These are phyloP conservation scores for Kregervanrija pseudodelftensis DNA, from an alignment of 805 yeast species.

Conservation along the genomic window DNA sequence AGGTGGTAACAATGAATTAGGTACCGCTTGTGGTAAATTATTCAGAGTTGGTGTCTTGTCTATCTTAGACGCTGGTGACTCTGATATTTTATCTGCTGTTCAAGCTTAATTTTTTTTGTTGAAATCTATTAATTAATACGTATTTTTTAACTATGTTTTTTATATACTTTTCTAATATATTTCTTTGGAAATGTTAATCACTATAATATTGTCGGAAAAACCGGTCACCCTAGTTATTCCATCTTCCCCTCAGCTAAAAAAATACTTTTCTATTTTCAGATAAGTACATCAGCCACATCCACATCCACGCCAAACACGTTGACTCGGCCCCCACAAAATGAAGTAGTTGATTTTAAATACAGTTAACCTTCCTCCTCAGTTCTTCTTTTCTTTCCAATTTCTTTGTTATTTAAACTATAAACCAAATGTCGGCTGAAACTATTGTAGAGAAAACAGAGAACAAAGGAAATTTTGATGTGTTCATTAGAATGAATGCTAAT, in stretches of 20 bases:
- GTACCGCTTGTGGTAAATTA: slow-evolving; percentile 99
- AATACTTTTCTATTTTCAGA: no score
- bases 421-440: not conserved
- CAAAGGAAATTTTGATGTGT: slow-evolving; percentile 35
- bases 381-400: not conserved
- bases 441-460: not conserved
- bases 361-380: not conserved
- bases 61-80: slow-evolving; percentile 98
- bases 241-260: no score
- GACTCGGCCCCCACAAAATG: not conserved
- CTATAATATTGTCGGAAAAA: no score
- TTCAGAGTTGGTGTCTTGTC: slow-evolving; percentile 99
- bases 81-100: slow-evolving; percentile 85
- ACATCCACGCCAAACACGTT: not conserved
- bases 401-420: not conserved
- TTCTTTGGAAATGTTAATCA: no score
- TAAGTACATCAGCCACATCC: no score
- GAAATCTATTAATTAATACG: not conserved
- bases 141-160: not conserved
- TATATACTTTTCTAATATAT: no score
- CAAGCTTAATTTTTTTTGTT: slow-evolving; percentile 16
- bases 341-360: not conserved
- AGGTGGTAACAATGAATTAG: slow-evolving; percentile 99
- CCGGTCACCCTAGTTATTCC: no score
- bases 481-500: slow-evolving; percentile 79